phyloP scores from a whole-genome alignment of 1,284 basidiomycete genomes.

The Cutaneotrichosporon sp. region DNA sequence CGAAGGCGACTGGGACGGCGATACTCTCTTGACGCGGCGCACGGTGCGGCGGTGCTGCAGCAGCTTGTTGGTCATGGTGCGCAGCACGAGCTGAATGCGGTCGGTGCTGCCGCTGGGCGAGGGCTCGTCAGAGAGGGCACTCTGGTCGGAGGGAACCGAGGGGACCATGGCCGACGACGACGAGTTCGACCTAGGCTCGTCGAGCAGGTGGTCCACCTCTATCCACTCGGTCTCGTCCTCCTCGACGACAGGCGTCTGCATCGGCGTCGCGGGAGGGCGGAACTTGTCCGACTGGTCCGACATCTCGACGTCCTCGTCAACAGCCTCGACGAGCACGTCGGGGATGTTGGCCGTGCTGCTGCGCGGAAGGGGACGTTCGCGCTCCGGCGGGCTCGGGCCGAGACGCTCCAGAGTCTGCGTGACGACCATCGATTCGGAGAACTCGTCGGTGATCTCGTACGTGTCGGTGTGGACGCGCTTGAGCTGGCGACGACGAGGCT shows the following conservation, averaged over 20 bases:
- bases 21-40: constrained; percentile 32
- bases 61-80: constrained; percentile 56
- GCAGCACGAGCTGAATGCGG: constrained; percentile 54
- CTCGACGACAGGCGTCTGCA: constrained; percentile 10
- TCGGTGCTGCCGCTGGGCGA: constrained; percentile 31
- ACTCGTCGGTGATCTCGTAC: constrained; percentile 55
- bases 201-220: constrained; percentile 43
- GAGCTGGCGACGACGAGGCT: constrained; percentile 26
- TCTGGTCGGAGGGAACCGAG: not conserved
- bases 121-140: not conserved
- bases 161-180: constrained; percentile 6
- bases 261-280: constrained; percentile 5
- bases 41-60: constrained; percentile 52
- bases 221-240: constrained; percentile 50
- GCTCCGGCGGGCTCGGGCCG: constrained; percentile 5
- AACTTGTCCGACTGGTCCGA: not conserved
- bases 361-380: constrained; percentile 7
- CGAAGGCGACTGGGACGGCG: constrained; percentile 15
- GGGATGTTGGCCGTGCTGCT: constrained; percentile 5
- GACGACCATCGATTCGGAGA: constrained; percentile 45
- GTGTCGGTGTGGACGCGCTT: constrained; percentile 39
- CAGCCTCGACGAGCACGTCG: constrained; percentile 24
- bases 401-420: constrained; percentile 35
- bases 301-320: constrained; percentile 25
- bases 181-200: constrained; percentile 11